Base-by-base conservation (phyloP, 495 filamentous ascomycete genomes). In the Neurospora sp. region DNA sequence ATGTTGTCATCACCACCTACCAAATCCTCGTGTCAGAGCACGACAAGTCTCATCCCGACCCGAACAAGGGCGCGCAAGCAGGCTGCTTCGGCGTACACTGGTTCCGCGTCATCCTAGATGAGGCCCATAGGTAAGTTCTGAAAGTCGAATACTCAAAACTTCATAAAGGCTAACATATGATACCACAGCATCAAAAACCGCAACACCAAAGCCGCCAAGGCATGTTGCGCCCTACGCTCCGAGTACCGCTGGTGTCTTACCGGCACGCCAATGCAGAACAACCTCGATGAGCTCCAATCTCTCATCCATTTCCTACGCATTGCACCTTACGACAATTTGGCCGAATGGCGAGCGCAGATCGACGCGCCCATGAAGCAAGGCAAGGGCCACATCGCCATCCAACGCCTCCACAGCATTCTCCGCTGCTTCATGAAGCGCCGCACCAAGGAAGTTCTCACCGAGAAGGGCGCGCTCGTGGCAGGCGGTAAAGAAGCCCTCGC, bases 1-100 rank as follows among this genome's bases (percentile, higher is more conserved):
- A 99, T 79, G 93, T 99, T 6, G 96, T 99, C 54, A 96, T 99
- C 76, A 98, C 96, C 1, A 99, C 96, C 2, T 99, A 98, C 76
- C 93, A 97, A 75, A 95, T 95, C 48, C 84, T 99, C 3, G 93
- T 94, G 16, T 97, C 96, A 3, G 96, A 99, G 75, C 90, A 94
- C 74, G 90, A 88, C 3, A 88, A 88, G 73, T 89, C 89, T 41
- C 89, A 88, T 31, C 74, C 74, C 12, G 81, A 81, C 18, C 76
- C 79, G 2, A 72, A 76, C 41, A 87, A 88, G 74, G 86, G 86
- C 4, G 83, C 90, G 23, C 91, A 94, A 75, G 87, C 90, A 48
- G 95, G 94, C 11, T 93, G 94, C 73, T 97, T 98, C 77, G 93
- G 92, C 69, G 83, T 97, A 9, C 89, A 94, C 79, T 99, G 96